Evolutionary conservation across 2,329 filamentous ascomycete species (phyloP).

Genomic region (Verticillium longisporum): DNA sequence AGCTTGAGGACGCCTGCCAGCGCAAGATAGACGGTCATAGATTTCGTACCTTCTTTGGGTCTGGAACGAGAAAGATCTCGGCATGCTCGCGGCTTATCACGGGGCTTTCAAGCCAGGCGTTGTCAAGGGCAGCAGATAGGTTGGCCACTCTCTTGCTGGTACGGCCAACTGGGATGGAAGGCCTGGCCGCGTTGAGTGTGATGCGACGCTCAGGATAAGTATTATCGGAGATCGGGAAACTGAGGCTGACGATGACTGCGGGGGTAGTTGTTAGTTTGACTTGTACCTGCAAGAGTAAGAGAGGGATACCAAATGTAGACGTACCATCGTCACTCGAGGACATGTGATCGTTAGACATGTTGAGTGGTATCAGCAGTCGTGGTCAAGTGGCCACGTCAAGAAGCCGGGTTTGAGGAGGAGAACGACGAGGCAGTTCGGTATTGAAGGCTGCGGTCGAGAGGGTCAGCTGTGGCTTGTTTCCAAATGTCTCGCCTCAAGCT

Average conservation of each 20-base stretch:
- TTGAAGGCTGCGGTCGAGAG: background rate
- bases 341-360: slow-evolving; percentile 5
- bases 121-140: slow-evolving; percentile 33
- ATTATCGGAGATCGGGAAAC: background rate
- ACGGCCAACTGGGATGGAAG: slow-evolving; percentile 30
- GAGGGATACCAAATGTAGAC: background rate
- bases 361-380: background rate
- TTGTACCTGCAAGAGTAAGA: background rate
- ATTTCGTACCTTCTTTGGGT: background rate
- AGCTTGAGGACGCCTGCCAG: background rate
- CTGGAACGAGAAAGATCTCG: slow-evolving; percentile 35
- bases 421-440: background rate
- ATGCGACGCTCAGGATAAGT: slow-evolving; percentile 13
- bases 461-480: background rate
- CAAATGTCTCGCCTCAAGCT: background rate
- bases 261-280: background rate
- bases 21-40: background rate
- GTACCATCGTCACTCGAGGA: slow-evolving; percentile 6
- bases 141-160: slow-evolving; percentile 31
- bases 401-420: background rate
- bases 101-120: slow-evolving; percentile 63
- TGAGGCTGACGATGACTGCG: background rate
- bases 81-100: slow-evolving; percentile 68
- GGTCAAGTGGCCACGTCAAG: background rate
- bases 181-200: slow-evolving; percentile 21